Evolutionary conservation across 345 rosid species (phyloP).

Genomic region (Nasturtium officinale): DNA sequence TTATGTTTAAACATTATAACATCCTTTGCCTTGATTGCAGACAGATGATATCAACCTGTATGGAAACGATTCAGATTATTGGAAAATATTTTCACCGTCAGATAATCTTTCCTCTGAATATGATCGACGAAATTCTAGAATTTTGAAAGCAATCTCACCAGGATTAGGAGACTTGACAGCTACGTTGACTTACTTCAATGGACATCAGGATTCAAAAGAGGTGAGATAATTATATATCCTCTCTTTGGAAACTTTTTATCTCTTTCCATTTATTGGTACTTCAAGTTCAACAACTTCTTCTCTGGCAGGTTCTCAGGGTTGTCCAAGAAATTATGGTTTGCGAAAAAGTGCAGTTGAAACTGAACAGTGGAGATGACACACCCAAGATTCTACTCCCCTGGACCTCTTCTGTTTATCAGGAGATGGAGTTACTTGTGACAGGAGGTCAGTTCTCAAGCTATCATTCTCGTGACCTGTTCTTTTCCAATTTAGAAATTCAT

Average conservation of each 20-base stretch:
- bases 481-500: conserved; percentile 20
- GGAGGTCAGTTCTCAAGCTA: conserved; percentile 63
- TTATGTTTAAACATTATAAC: conserved; percentile 37
- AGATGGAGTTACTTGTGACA: conserved; percentile 68
- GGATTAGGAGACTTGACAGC: conserved; percentile 77
- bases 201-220: conserved; percentile 57
- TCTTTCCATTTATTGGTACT: conserved; percentile 1
- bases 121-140: conserved; percentile 61
- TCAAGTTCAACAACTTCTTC: conserved; percentile 29
- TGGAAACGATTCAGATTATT: conserved; percentile 56
- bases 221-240: conserved; percentile 43
- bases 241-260: conserved; percentile 15
- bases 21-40: conserved; percentile 54
- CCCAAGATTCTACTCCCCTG: conserved; percentile 68
- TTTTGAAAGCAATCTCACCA: conserved; percentile 61
- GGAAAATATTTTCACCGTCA: conserved; percentile 56
- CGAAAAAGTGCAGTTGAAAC: conserved; percentile 62
- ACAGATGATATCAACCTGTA: conserved; percentile 67
- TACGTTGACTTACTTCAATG: conserved; percentile 67
- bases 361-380: conserved; percentile 47
- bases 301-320: conserved; percentile 66
- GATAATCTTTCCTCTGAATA: conserved; percentile 53
- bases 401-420: conserved; percentile 81
- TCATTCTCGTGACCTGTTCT: conserved; percentile 24
- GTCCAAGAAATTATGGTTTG: conserved; percentile 81